phyloP scores from a whole-genome alignment of 179 eudicot species.

The Nepenthes alata region DNA sequence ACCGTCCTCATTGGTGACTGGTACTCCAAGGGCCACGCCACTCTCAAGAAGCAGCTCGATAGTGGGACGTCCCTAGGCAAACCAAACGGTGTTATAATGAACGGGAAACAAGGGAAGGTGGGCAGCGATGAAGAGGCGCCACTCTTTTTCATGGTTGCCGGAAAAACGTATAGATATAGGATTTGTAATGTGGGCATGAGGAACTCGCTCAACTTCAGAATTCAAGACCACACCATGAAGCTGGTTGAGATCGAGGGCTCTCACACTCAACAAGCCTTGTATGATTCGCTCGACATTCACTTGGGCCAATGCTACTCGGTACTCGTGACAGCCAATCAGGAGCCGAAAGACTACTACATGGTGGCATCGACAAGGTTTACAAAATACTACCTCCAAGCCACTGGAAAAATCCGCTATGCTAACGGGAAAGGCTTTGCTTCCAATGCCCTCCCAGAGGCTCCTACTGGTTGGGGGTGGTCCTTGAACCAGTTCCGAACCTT shows the following conservation, averaged over 20 bases:
- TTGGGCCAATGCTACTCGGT: constrained; percentile 55
- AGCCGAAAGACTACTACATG: constrained; percentile 44
- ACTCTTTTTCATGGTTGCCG: constrained; percentile 31
- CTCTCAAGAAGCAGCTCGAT: constrained; percentile 20
- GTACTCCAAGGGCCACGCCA: constrained; percentile 28
- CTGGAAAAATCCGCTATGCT: constrained; percentile 26
- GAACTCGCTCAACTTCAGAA: constrained; percentile 38
- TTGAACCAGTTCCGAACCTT: constrained; percentile 30
- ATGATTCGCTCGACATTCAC: constrained; percentile 47
- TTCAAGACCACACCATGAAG: constrained; percentile 47
- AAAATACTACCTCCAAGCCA: constrained; percentile 31
- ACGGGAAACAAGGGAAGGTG: constrained; percentile 31
- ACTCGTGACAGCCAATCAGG: constrained; percentile 43
- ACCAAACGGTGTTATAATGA: constrained; percentile 34
- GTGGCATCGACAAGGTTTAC: constrained; percentile 54
- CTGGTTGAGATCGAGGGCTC: constrained; percentile 52
- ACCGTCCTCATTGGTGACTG: constrained; percentile 39
- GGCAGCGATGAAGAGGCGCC: constrained; percentile 34
- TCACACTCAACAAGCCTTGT: constrained; percentile 40
- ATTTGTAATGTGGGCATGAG: constrained; percentile 57
- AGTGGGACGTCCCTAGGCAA: constrained; percentile 27
- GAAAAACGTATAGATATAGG: constrained; percentile 46
- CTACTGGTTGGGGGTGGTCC: constrained; percentile 35
- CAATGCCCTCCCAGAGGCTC: constrained; percentile 30
- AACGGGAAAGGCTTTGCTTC: constrained; percentile 32